These are phyloP conservation scores for Hypoxylon cercidicola DNA, from an alignment of 495 filamentous ascomycete species.

Conservation along the genomic window DNA sequence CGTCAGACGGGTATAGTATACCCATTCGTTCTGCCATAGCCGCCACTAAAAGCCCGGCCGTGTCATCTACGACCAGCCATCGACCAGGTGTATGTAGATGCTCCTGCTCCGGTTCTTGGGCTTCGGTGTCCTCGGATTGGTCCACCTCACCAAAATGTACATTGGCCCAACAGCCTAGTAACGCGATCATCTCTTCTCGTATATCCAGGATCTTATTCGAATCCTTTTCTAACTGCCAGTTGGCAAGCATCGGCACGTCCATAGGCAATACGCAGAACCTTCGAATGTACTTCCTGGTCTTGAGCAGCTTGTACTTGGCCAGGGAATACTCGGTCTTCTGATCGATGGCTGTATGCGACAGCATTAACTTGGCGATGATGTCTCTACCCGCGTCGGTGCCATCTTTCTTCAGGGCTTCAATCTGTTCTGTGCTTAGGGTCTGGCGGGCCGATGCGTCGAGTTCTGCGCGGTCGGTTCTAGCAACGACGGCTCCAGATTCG, in stretches of 20 bases:
- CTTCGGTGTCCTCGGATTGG: slow-evolving; percentile 44
- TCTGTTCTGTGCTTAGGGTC: slow-evolving; percentile 83
- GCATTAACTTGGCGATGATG: slow-evolving; percentile 84
- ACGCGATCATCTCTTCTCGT: slow-evolving; percentile 82
- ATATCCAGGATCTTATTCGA: slow-evolving; percentile 84
- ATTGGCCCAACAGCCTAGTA: slow-evolving; percentile 66
- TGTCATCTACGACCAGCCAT: slow-evolving; percentile 92
- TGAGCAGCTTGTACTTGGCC: slow-evolving; percentile 93
- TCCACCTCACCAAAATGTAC: slow-evolving; percentile 59
- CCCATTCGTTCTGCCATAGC: slow-evolving; percentile 94
- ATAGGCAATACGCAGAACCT: slow-evolving; percentile 85
- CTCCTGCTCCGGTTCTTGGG: slow-evolving; percentile 31
- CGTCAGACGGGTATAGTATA: slow-evolving; percentile 68
- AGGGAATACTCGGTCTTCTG: slow-evolving; percentile 94
- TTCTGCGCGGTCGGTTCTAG: slow-evolving; percentile 81
- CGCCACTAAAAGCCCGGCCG: slow-evolving; percentile 83
- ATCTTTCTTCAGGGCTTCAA: slow-evolving; percentile 87
- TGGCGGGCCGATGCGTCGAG: slow-evolving; percentile 85
- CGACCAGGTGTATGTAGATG: slow-evolving; percentile 47
- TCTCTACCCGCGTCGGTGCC: slow-evolving; percentile 83
- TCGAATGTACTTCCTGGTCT: slow-evolving; percentile 90
- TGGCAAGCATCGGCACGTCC: slow-evolving; percentile 76
- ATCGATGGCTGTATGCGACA: slow-evolving; percentile 84
- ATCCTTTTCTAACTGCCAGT: slow-evolving; percentile 81
- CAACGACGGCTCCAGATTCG: slow-evolving; percentile 65